A percentile compares a stretch with the other conserved stretches of the same genome.
Conservation (phyloP, 2,329 filamentous ascomycete genomes). For the Knufia petricola region DNA sequence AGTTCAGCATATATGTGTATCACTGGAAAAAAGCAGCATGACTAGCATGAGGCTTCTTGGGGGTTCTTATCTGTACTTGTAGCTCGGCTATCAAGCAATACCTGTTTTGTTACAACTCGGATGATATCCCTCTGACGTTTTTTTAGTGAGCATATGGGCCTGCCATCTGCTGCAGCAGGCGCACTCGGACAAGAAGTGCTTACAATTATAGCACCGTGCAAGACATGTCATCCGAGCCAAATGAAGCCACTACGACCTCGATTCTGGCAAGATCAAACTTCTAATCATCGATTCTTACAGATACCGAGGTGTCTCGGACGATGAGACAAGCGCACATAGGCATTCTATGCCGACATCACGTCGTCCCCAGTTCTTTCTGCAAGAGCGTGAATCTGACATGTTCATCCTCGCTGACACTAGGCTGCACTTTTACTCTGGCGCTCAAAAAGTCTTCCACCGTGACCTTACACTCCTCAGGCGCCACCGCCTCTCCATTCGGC, state of each 20-base stretch:
- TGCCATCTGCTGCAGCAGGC: too few species aligned
- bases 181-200: too few species aligned
- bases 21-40: not conserved
- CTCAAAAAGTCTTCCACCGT: constrained; percentile 16
- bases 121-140: too few species aligned
- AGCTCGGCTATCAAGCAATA: not conserved
- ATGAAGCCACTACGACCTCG: too few species aligned
- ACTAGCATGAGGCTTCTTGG: not conserved
- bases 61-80: not conserved
- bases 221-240: too few species aligned
- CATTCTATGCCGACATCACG: not conserved
- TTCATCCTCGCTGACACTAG: constrained; percentile 43
- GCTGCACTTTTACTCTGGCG: constrained; percentile 16
- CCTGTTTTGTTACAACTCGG: too few species aligned
- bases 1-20: not conserved
- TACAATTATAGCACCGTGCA: too few species aligned
- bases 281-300: too few species aligned
- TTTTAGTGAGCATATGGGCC: too few species aligned
- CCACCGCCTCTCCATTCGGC: constrained; percentile 35
- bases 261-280: too few species aligned
- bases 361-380: constrained; percentile 38
- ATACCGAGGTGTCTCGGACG: too few species aligned
- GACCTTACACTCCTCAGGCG: constrained; percentile 26
- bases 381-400: constrained; percentile 48
- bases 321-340: too few species aligned